Conservation (phyloP, 192 early-diverging fungal species). For the Lunasporangiospora selenospora region DNA sequence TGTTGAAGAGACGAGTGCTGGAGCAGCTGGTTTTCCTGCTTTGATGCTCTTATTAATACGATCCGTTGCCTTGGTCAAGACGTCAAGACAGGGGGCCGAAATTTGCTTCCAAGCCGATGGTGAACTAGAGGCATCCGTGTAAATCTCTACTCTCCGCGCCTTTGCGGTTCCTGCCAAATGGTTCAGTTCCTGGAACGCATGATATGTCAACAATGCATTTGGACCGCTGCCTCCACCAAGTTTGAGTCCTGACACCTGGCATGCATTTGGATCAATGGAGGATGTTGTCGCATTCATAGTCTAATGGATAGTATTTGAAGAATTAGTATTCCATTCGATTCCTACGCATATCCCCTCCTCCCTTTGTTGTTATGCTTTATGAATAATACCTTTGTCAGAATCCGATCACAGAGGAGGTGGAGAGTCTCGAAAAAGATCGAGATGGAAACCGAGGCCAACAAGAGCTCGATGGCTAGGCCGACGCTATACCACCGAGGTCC, state of each 20-base stretch:
- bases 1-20: neutral
- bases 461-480: slow-evolving; percentile 13
- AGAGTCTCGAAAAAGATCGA: slow-evolving; percentile 28
- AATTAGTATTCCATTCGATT: no score
- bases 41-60: slow-evolving; percentile 17
- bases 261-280: slow-evolving; percentile 38
- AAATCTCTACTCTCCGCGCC: slow-evolving; percentile 20
- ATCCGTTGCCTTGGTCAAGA: slow-evolving; percentile 9
- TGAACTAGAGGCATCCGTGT: slow-evolving; percentile 9
- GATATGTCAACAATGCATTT: slow-evolving; percentile 29
- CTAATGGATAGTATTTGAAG: slow-evolving; percentile 6
- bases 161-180: slow-evolving; percentile 15
- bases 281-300: slow-evolving; percentile 23
- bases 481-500: slow-evolving; percentile 43
- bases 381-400: slow-evolving; percentile 30
- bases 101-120: slow-evolving; percentile 40
- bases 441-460: slow-evolving; percentile 15
- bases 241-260: slow-evolving; percentile 31
- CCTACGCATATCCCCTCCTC: no score
- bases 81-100: slow-evolving; percentile 14
- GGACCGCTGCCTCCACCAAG: slow-evolving; percentile 19
- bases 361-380: no score
- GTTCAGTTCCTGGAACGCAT: slow-evolving; percentile 39
- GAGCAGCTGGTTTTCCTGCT: neutral
- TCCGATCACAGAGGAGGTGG: slow-evolving; percentile 34